phyloP scores from a whole-genome alignment of 2,329 filamentous ascomycete species.

The Pestalotiopsis sp. region DNA sequence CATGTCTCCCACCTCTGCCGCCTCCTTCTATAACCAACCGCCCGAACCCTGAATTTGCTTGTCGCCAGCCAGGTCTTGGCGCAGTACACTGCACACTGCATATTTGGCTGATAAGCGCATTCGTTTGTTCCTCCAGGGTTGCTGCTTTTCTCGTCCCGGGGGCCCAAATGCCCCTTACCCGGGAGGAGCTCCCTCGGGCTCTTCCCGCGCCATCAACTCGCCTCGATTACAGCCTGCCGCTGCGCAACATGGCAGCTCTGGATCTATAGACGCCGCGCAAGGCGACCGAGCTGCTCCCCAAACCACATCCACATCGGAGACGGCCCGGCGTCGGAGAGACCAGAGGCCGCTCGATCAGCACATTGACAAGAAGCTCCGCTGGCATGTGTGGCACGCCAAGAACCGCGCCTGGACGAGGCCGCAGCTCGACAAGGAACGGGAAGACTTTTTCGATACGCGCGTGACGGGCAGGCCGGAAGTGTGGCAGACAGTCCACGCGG shows the following conservation, averaged over 20 bases:
- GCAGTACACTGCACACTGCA: not conserved
- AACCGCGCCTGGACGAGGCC: conserved; percentile 70
- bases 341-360: conserved; percentile 59
- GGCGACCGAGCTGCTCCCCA: conserved; percentile 18
- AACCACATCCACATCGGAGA: conserved; percentile 16
- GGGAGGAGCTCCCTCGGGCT: conserved; percentile 49
- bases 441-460: conserved; percentile 88
- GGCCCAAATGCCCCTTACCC: conserved; percentile 58
- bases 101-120: not conserved
- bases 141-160: conserved; percentile 57
- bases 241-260: conserved; percentile 27
- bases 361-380: conserved; percentile 70
- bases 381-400: conserved; percentile 67
- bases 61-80: not conserved
- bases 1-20: too few relatives aligned
- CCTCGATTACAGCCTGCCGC: conserved; percentile 35
- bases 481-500: conserved; percentile 75
- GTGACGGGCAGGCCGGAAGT: conserved; percentile 77
- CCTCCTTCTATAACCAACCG: not conserved
- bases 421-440: conserved; percentile 70
- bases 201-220: conserved; percentile 56
- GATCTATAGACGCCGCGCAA: conserved; percentile 21
- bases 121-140: conserved; percentile 45
- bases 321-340: conserved; percentile 34
- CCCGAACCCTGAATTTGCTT: not conserved